Conservation (phyloP, 1,284 basidiomycete species). For the Rhodotorula sp. region DNA sequence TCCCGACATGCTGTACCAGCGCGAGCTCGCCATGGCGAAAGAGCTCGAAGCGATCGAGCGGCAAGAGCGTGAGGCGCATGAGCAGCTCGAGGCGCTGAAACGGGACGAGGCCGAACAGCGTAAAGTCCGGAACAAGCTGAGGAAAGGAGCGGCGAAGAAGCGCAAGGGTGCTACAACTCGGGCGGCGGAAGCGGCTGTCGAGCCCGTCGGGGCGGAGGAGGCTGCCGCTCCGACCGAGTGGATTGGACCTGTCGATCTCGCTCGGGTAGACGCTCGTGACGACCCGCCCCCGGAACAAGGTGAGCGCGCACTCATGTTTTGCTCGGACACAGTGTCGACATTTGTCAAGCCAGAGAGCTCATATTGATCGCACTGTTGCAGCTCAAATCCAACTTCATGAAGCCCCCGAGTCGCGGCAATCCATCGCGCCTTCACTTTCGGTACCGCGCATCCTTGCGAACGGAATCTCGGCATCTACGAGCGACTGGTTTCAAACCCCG, state of each 20-base stretch:
- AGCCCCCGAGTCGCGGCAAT: not conserved
- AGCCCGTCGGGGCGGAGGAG: not conserved
- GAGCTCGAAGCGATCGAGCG: constrained; percentile 30
- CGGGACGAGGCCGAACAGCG: constrained; percentile 22
- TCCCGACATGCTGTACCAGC: constrained; percentile 36
- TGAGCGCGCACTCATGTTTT: not conserved
- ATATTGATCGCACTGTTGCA: too few relatives aligned
- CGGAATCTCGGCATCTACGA: not conserved
- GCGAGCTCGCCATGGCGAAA: constrained; percentile 21
- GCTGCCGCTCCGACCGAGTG: not conserved
- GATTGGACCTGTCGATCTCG: not conserved
- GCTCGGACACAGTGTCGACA: not conserved
- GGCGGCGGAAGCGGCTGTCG: not conserved
- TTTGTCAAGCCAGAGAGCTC: too few relatives aligned
- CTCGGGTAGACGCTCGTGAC: not conserved
- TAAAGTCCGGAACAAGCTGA: constrained; percentile 1
- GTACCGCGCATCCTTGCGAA: constrained; percentile 4
- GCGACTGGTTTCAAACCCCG: constrained; percentile 21
- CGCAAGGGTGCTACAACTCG: not conserved
- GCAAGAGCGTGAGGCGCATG: constrained; percentile 23
- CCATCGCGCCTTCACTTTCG: constrained; percentile 26
- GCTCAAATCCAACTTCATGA: too few relatives aligned
- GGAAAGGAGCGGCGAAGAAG: constrained; percentile 1
- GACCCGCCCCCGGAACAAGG: not conserved
- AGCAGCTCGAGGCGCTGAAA: constrained; percentile 8